These are phyloP conservation scores for Mallotus japonicus DNA, from an alignment of 441 rosid genomes.

Conservation along the genomic window DNA sequence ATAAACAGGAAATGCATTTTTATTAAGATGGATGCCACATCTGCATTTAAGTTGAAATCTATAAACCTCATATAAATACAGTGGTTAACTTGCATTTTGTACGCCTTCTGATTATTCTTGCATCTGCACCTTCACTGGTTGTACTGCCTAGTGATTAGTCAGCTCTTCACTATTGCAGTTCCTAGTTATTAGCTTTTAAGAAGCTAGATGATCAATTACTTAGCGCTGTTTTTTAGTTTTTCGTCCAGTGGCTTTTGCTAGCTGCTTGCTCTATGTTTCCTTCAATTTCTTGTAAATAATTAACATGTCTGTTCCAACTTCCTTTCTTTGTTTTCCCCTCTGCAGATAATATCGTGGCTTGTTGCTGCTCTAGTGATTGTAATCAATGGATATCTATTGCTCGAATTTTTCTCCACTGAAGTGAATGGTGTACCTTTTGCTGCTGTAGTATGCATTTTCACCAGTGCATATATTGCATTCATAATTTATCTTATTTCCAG, in stretches of 20 bases:
- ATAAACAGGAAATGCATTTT: neutral
- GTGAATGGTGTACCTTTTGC: slow-evolving; percentile 41
- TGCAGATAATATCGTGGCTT: slow-evolving; percentile 64
- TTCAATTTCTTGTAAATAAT: neutral
- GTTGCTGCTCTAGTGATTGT: slow-evolving; percentile 78
- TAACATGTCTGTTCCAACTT: neutral
- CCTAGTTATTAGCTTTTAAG: neutral
- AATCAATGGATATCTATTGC: slow-evolving; percentile 81
- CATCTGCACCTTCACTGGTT: neutral
- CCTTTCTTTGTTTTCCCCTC: neutral
- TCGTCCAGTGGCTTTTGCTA: neutral
- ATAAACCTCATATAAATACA: too few species aligned
- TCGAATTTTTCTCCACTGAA: slow-evolving; percentile 71
- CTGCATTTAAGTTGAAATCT: too few species aligned
- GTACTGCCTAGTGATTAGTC: neutral
- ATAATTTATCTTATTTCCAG: slow-evolving; percentile 61
- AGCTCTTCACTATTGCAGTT: neutral
- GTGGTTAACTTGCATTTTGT: too few species aligned
- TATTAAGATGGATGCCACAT: neutral
- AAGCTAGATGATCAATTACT: too few species aligned
- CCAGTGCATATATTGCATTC: slow-evolving; percentile 53
- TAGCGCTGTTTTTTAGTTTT: neutral
- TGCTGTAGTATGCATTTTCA: slow-evolving; percentile 32
- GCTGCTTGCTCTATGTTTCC: neutral
- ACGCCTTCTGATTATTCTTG: neutral